Percentiles rank a stretch among this genome's conserved stretches.
Conservation (phyloP, 2,329 filamentous ascomycete genomes). For the Nannizziopsis arthrosporioides region DNA sequence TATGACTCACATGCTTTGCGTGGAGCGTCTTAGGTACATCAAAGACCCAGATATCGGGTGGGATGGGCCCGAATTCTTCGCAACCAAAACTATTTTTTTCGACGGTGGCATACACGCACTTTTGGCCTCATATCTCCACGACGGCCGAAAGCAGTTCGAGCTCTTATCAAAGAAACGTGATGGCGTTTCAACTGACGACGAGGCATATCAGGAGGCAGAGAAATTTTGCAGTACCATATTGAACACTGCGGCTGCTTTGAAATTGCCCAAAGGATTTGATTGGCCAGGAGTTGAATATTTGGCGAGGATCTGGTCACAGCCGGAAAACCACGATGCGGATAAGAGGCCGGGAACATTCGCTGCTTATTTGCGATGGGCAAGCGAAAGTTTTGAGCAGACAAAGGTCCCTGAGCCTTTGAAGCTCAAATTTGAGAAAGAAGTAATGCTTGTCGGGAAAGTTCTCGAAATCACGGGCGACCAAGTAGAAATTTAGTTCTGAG, state of each 20-base stretch:
- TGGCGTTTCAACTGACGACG: conserved; percentile 6
- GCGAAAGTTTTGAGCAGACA: conserved; percentile 3
- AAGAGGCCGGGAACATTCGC: conserved; percentile 14
- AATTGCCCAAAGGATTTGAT: conserved; percentile 24
- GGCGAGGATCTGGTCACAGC: conserved; percentile 25
- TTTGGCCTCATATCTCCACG: conserved; percentile 16
- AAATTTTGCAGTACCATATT: conserved; percentile 23
- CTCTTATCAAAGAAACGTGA: conserved; percentile 20
- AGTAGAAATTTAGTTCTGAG: no score
- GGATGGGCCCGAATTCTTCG: conserved; percentile 6
- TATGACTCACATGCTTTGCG: conserved; percentile 5
- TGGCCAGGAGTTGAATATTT: conserved; percentile 22
- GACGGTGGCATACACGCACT: conserved; percentile 3
- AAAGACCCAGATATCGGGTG: neutral
- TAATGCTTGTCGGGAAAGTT: neutral
- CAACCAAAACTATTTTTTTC: neutral
- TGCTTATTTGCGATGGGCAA: conserved; percentile 7
- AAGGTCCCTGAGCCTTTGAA: neutral
- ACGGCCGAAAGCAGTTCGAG: conserved; percentile 25
- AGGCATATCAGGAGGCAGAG: conserved; percentile 22
- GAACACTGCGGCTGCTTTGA: conserved; percentile 25
- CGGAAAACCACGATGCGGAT: conserved; percentile 24
- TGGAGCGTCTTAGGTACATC: conserved; percentile 4
- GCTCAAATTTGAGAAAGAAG: neutral
- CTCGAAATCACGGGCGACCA: neutral